These are phyloP conservation scores for Neurospora sp. DNA, from an alignment of 495 filamentous ascomycete genomes.

Conservation along the genomic window DNA sequence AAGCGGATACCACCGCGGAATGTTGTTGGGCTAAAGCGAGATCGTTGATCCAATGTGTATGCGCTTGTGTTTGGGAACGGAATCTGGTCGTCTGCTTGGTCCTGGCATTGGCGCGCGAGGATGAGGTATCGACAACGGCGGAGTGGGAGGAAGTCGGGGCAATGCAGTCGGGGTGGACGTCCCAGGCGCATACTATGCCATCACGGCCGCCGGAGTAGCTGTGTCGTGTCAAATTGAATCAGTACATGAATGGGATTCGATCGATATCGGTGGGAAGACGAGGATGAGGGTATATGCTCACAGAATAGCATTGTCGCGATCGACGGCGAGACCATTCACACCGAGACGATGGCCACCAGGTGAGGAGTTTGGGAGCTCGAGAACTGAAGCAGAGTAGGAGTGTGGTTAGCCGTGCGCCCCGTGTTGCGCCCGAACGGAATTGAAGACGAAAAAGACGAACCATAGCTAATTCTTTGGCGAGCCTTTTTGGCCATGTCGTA, in stretches of 20 bases:
- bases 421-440: not conserved
- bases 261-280: not conserved
- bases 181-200: constrained; percentile 93
- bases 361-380: constrained; percentile 84
- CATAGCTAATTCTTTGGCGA: constrained; percentile 57
- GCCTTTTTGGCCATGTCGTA: constrained; percentile 51
- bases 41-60: constrained; percentile 98
- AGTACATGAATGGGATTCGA: not conserved
- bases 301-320: constrained; percentile 77
- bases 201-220: constrained; percentile 96
- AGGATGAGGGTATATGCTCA: constrained; percentile 39
- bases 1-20: constrained; percentile 80
- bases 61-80: constrained; percentile 85
- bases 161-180: constrained; percentile 48
- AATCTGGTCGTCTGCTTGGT: constrained; percentile 52
- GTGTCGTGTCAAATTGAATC: constrained; percentile 4
- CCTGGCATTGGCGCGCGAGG: constrained; percentile 18
- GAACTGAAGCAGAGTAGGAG: constrained; percentile 46
- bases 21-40: constrained; percentile 79
- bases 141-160: constrained; percentile 32
- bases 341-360: constrained; percentile 82
- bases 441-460: constrained; percentile 30
- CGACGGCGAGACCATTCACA: constrained; percentile 86
- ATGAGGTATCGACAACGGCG: constrained; percentile 20
- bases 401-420: not conserved